Percentiles rank a stretch among this genome's conserved stretches.
Evolutionary conservation across 2,329 filamentous ascomycete genomes (phyloP).

Genomic region (Beauveria scarabaeidicola): DNA sequence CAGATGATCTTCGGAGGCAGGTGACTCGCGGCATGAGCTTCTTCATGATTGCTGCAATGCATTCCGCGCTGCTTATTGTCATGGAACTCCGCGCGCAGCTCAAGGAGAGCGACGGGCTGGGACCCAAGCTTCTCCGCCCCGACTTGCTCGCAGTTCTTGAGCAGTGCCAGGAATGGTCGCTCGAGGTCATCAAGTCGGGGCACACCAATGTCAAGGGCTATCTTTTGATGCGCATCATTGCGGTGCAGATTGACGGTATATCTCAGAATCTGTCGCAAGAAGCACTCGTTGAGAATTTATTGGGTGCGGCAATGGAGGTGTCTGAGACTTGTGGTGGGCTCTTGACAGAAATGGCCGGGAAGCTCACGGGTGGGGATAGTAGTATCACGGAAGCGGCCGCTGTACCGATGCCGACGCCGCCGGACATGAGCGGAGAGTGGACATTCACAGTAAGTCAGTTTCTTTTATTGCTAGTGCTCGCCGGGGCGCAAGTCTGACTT

Average conservation of each 20-base stretch:
- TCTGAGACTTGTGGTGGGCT: background rate
- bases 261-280: slow-evolving; percentile 27
- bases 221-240: slow-evolving; percentile 31
- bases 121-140: slow-evolving; percentile 24
- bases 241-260: slow-evolving; percentile 33
- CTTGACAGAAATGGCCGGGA: slow-evolving; percentile 4
- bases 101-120: slow-evolving; percentile 32
- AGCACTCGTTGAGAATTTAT: slow-evolving; percentile 17
- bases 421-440: background rate
- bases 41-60: slow-evolving; percentile 27
- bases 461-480: background rate
- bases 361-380: background rate
- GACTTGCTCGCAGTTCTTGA: slow-evolving; percentile 35
- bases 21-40: slow-evolving; percentile 31
- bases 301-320: slow-evolving; percentile 16
- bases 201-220: slow-evolving; percentile 49
- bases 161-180: slow-evolving; percentile 31
- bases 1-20: slow-evolving; percentile 22
- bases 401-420: slow-evolving; percentile 3
- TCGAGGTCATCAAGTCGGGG: slow-evolving; percentile 34
- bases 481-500: background rate
- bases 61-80: slow-evolving; percentile 29
- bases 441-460: background rate
- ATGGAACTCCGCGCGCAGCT: slow-evolving; percentile 33
- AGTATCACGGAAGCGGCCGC: background rate